Evolutionary conservation across 306 rosid genomes (phyloP).

Genomic region (Acacia melanoxylon): DNA sequence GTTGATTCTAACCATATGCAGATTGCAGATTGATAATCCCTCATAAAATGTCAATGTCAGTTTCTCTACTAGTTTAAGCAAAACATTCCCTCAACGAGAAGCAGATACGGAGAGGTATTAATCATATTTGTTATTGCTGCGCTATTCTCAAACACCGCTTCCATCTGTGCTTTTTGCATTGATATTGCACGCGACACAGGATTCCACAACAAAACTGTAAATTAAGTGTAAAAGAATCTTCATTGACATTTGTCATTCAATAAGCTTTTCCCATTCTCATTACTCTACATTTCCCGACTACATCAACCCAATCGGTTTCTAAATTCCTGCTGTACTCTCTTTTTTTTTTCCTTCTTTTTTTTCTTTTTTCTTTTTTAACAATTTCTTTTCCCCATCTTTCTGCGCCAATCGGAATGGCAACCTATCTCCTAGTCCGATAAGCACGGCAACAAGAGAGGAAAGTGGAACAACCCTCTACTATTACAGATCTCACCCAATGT

Average conservation of each 20-base stretch:
- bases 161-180: not conserved
- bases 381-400: slow-evolving; percentile 20
- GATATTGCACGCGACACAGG: not conserved
- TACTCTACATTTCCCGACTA: slow-evolving; percentile 73
- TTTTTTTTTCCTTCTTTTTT: not conserved
- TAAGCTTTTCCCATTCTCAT: slow-evolving; percentile 53
- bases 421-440: slow-evolving; percentile 38
- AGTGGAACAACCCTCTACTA: slow-evolving; percentile 48
- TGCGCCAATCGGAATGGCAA: slow-evolving; percentile 27
- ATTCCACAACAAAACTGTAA: slow-evolving; percentile 24
- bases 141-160: not conserved
- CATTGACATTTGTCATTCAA: slow-evolving; percentile 43
- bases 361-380: slow-evolving; percentile 25
- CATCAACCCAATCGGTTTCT: slow-evolving; percentile 51
- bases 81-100: not conserved
- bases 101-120: not conserved
- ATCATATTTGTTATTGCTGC: not conserved
- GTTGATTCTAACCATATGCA: not conserved
- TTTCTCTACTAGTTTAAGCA: not conserved
- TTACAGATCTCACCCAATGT: slow-evolving; percentile 57
- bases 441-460: slow-evolving; percentile 56
- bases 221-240: slow-evolving; percentile 50
- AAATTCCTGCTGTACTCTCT: slow-evolving; percentile 48
- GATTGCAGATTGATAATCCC: not conserved
- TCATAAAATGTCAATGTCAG: not conserved